phyloP scores from a whole-genome alignment of 305 asterid species.

The Ilex paraguariensis region DNA sequence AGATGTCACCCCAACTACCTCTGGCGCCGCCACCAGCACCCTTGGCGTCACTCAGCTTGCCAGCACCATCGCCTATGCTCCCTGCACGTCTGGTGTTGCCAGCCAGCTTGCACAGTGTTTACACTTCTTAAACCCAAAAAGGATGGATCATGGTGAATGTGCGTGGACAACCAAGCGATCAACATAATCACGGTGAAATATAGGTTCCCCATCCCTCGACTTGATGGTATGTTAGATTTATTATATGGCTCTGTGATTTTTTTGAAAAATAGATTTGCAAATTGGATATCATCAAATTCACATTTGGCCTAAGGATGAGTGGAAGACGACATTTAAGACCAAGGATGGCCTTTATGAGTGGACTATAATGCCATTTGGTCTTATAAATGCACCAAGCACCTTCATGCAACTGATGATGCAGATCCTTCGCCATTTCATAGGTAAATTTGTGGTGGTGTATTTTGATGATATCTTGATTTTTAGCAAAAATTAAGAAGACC shows the following conservation, averaged over 20 bases:
- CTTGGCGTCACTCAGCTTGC: too few relatives aligned
- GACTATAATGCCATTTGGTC: not conserved
- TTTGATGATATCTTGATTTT: not conserved
- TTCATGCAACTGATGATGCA: not conserved
- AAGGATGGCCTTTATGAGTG: not conserved
- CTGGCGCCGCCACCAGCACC: too few relatives aligned
- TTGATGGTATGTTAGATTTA: not conserved
- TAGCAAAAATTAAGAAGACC: not conserved
- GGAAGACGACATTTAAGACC: not conserved
- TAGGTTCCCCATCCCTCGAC: not conserved
- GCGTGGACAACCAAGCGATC: too few relatives aligned
- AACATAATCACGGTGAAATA: too few relatives aligned
- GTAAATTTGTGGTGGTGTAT: not conserved
- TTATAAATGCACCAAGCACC: not conserved
- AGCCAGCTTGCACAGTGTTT: too few relatives aligned
- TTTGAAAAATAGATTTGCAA: not conserved
- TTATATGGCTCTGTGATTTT: not conserved
- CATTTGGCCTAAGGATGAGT: not conserved
- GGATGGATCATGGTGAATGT: too few relatives aligned
- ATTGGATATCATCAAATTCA: not conserved
- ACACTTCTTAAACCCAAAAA: too few relatives aligned
- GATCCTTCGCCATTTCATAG: not conserved
- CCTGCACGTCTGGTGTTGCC: too few relatives aligned
- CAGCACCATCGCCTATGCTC: too few relatives aligned
- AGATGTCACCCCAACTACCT: too few relatives aligned